phyloP scores from a whole-genome alignment of 257 asterid genomes.

The Solanum paucissectum region DNA sequence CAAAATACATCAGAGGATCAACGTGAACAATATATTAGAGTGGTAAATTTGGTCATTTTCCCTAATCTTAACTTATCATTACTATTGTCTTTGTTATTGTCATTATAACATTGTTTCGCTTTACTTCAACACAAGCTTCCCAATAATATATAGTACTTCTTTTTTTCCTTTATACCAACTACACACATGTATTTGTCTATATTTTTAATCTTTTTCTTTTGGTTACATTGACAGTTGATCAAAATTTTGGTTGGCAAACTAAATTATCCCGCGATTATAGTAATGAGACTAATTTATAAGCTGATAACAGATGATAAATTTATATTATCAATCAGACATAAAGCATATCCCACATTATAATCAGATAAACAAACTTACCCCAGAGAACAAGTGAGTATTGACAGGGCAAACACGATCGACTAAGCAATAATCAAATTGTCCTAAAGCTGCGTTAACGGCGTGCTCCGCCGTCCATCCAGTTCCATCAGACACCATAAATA shows the following conservation, averaged over 20 bases:
- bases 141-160: no score
- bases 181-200: background rate
- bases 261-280: background rate
- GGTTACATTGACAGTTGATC: background rate
- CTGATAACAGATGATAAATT: background rate
- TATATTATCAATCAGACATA: background rate
- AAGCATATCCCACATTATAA: background rate
- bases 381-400: constrained; percentile 84
- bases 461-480: constrained; percentile 98
- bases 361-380: constrained; percentile 34
- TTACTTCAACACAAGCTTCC: background rate
- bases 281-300: background rate
- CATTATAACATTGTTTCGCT: background rate
- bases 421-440: constrained; percentile 89
- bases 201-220: background rate
- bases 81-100: no score
- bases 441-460: constrained; percentile 80
- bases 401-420: constrained; percentile 76
- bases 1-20: background rate
- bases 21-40: background rate
- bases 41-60: no score
- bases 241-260: no score
- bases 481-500: constrained; percentile 89
- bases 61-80: background rate
- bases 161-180: background rate